Evolutionary conservation across 2,329 filamentous ascomycete genomes (phyloP).

Genomic region (Talaromyces marneffei): DNA sequence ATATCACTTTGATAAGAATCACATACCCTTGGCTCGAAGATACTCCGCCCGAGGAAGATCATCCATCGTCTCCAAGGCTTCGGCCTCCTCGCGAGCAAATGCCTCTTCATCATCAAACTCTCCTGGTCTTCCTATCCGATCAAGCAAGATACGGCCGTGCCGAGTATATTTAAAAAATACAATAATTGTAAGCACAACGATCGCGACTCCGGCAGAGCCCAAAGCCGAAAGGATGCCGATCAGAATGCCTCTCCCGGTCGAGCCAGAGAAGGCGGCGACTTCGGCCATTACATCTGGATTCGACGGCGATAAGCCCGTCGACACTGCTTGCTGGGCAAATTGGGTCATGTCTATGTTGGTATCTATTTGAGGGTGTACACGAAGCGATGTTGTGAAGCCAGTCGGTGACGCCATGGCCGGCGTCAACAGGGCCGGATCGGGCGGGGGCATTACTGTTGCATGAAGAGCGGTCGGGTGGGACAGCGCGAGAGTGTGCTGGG

Average conservation of each 20-base stretch:
- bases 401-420: slow-evolving; percentile 16
- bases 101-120: slow-evolving; percentile 98
- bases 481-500: neutral
- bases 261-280: slow-evolving; percentile 38
- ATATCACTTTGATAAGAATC: neutral
- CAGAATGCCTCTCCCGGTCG: slow-evolving; percentile 71
- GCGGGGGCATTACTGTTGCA: slow-evolving; percentile 16
- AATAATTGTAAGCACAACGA: slow-evolving; percentile 70
- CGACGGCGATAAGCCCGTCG: neutral
- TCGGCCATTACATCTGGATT: slow-evolving; percentile 8
- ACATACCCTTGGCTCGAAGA: slow-evolving; percentile 81
- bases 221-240: slow-evolving; percentile 94
- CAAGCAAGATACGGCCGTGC: slow-evolving; percentile 83
- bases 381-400: slow-evolving; percentile 12
- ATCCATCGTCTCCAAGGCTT: slow-evolving; percentile 92
- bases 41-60: slow-evolving; percentile 88
- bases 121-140: slow-evolving; percentile 85
- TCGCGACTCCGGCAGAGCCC: slow-evolving; percentile 80
- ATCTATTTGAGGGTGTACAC: neutral
- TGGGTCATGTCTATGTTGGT: neutral
- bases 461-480: slow-evolving; percentile 8
- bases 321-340: neutral
- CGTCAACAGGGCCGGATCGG: slow-evolving; percentile 9
- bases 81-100: slow-evolving; percentile 86
- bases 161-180: slow-evolving; percentile 92